Evolutionary conservation across 1,284 basidiomycete genomes (phyloP).

Genomic region (Volvariella volvacea): DNA sequence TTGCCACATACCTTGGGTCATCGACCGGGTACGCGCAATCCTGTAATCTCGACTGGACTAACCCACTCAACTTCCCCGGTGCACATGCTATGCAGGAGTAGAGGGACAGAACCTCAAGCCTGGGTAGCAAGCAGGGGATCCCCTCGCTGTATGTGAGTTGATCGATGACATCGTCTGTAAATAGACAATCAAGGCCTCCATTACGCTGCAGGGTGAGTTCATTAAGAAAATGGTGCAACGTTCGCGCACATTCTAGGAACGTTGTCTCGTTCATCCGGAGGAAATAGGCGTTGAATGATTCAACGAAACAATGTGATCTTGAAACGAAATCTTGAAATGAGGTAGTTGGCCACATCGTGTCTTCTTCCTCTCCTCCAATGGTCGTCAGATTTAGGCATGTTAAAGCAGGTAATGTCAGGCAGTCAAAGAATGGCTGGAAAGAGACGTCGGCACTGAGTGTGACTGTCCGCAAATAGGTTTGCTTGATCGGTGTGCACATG

Average conservation of each 20-base stretch:
- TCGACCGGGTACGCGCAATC: not conserved
- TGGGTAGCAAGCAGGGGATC: not conserved
- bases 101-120: not conserved
- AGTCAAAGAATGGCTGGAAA: too few relatives aligned
- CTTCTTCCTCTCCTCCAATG: too few relatives aligned
- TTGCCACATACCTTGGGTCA: not conserved
- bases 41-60: not conserved
- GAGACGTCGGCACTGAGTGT: too few relatives aligned
- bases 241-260: conserved; percentile 8
- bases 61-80: not conserved
- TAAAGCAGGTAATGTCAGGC: too few relatives aligned
- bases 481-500: too few relatives aligned
- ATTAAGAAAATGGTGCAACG: not conserved
- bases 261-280: not conserved
- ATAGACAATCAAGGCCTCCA: conserved; percentile 1
- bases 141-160: conserved; percentile 6
- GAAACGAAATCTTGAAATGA: too few relatives aligned
- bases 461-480: too few relatives aligned
- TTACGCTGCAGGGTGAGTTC: conserved; percentile 1
- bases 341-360: too few relatives aligned
- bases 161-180: conserved; percentile 9
- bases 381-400: too few relatives aligned
- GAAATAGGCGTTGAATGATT: conserved; percentile 9
- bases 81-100: conserved; percentile 1
- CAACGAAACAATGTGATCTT: conserved; percentile 10